Conservation (phyloP, 306 rosid genomes). For the Prosopis cineraria region DNA sequence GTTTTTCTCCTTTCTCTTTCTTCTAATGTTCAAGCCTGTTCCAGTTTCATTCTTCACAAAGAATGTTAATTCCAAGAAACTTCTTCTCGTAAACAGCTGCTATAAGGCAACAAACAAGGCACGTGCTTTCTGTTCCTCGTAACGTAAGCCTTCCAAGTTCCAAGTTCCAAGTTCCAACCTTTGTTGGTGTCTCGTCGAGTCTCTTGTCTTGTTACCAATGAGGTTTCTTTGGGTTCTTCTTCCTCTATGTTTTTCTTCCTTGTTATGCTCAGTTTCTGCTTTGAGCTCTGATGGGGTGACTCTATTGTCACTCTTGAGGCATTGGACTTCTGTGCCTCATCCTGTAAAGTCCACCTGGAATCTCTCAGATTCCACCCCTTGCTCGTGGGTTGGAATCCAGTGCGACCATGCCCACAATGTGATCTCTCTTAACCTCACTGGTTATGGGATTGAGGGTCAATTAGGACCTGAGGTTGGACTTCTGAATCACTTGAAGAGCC, state of each 20-base stretch:
- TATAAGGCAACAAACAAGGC: conserved; percentile 9
- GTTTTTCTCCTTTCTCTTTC: not conserved
- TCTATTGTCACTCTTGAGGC: conserved; percentile 52
- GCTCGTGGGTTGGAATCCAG: conserved; percentile 71
- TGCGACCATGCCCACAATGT: conserved; percentile 53
- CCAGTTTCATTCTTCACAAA: not conserved
- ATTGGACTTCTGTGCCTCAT: conserved; percentile 52
- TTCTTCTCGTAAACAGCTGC: not conserved
- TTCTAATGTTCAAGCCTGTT: not conserved
- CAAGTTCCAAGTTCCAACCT: not conserved
- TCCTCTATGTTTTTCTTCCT: conserved; percentile 37
- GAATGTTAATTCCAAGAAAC: conserved; percentile 4
- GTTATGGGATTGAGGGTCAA: conserved; percentile 50
- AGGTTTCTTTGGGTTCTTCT: conserved; percentile 33
- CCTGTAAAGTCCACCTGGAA: conserved; percentile 57
- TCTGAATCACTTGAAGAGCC: conserved; percentile 39
- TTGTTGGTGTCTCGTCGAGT: not conserved
- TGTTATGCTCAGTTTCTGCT: conserved; percentile 28
- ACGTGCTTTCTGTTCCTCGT: not conserved
- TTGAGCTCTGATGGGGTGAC: conserved; percentile 66
- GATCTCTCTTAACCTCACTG: conserved; percentile 54
- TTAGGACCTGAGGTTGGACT: conserved; percentile 57
- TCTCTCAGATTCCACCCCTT: conserved; percentile 64
- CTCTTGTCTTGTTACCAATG: not conserved
- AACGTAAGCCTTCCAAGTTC: not conserved